Evolutionary conservation across 495 filamentous ascomycete species (phyloP).

Genomic region (Lepidopterella palustris): DNA sequence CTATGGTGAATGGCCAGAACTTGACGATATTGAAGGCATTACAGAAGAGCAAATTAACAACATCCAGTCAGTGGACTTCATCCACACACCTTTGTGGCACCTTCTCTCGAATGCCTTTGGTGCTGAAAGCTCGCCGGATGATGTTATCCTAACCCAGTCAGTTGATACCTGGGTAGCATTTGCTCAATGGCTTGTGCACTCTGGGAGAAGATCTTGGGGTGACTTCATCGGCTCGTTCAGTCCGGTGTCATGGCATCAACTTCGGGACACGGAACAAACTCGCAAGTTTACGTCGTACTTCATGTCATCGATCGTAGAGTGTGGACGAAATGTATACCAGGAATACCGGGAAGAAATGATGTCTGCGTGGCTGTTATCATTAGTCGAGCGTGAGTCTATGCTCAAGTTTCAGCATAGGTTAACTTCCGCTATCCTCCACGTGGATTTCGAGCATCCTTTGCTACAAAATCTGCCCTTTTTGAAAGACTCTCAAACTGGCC

Average conservation of each 20-base stretch:
- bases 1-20: conserved; percentile 60
- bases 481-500: conserved; percentile 35
- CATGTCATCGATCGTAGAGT: conserved; percentile 50
- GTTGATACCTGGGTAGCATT: conserved; percentile 37
- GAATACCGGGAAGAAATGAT: conserved; percentile 48
- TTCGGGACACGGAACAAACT: conserved; percentile 58
- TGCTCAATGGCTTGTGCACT: conserved; percentile 31
- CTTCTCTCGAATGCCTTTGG: conserved; percentile 66
- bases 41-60: neutral
- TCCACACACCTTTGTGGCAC: conserved; percentile 49
- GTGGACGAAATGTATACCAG: conserved; percentile 32
- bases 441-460: conserved; percentile 42
- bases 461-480: conserved; percentile 59
- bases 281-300: conserved; percentile 59
- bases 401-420: conserved; percentile 64
- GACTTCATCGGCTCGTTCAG: conserved; percentile 53
- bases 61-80: conserved; percentile 28
- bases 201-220: conserved; percentile 46
- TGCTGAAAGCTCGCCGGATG: conserved; percentile 52
- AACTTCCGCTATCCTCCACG: conserved; percentile 51
- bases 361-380: conserved; percentile 52
- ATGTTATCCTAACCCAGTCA: conserved; percentile 47
- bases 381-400: conserved; percentile 59
- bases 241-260: conserved; percentile 53
- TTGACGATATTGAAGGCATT: conserved; percentile 45